These are phyloP conservation scores for Eutrema salsugineum DNA, from an alignment of 441 rosid species.

Conservation along the genomic window DNA sequence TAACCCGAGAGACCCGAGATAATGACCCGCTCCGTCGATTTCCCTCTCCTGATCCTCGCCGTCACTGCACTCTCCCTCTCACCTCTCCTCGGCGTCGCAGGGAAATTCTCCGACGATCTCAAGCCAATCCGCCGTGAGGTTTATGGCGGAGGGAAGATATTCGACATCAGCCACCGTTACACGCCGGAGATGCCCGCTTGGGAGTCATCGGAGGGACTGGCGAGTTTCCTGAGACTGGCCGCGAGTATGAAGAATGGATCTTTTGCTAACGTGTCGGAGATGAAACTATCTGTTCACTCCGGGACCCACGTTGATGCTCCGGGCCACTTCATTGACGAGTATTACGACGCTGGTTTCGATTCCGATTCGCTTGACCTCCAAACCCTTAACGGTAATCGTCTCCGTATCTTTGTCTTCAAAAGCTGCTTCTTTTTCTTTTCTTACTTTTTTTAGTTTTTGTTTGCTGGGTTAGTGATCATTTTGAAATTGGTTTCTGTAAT, in stretches of 20 bases:
- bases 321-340: slow-evolving; percentile 61
- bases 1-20: not conserved
- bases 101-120: not conserved
- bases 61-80: slow-evolving; percentile 5
- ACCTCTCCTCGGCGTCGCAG: not conserved
- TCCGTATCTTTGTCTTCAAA: not conserved
- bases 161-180: slow-evolving; percentile 60
- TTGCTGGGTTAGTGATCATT: not conserved
- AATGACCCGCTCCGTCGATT: slow-evolving; percentile 17
- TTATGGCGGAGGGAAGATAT: slow-evolving; percentile 48
- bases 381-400: slow-evolving; percentile 50
- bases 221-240: slow-evolving; percentile 43
- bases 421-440: not conserved
- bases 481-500: not conserved
- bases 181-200: slow-evolving; percentile 54
- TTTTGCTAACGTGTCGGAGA: slow-evolving; percentile 42
- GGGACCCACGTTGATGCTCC: slow-evolving; percentile 88
- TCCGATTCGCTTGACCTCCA: slow-evolving; percentile 64
- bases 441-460: too few species aligned
- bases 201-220: slow-evolving; percentile 46
- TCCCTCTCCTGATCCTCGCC: slow-evolving; percentile 14
- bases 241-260: slow-evolving; percentile 79
- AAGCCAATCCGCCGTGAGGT: slow-evolving; percentile 56
- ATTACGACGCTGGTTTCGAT: slow-evolving; percentile 76
- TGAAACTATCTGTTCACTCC: slow-evolving; percentile 58